Evolutionary conservation across 2,329 filamentous ascomycete genomes (phyloP).

Genomic region (Ceratocystis eucalypticola): DNA sequence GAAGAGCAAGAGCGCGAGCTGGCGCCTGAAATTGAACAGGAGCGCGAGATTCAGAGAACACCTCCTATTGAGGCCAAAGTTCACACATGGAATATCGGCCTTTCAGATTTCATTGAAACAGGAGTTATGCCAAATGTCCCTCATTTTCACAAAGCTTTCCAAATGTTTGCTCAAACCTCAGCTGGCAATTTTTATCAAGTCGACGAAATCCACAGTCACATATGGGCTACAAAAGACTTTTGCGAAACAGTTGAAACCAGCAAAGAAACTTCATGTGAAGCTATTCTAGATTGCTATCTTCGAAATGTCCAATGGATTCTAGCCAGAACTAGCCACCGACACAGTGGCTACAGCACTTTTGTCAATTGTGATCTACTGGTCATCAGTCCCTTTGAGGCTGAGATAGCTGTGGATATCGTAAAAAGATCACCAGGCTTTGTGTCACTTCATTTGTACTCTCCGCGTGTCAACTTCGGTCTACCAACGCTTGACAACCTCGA

Average conservation of each 20-base stretch:
- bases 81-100: slow-evolving; percentile 33
- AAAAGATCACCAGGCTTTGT: slow-evolving; percentile 24
- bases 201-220: slow-evolving; percentile 26
- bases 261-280: neutral
- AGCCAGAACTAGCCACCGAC: neutral
- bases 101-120: slow-evolving; percentile 30
- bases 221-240: slow-evolving; percentile 41
- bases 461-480: slow-evolving; percentile 30
- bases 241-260: slow-evolving; percentile 29
- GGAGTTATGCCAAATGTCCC: slow-evolving; percentile 26
- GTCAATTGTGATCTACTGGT: slow-evolving; percentile 31
- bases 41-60: slow-evolving; percentile 42
- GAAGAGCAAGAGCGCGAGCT: slow-evolving; percentile 61
- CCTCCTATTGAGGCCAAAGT: slow-evolving; percentile 26
- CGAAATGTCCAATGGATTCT: slow-evolving; percentile 43
- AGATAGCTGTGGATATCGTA: slow-evolving; percentile 35
- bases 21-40: slow-evolving; percentile 47
- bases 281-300: slow-evolving; percentile 33
- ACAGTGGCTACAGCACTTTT: too few relatives aligned
- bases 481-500: slow-evolving; percentile 33
- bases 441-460: slow-evolving; percentile 38
- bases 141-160: slow-evolving; percentile 37
- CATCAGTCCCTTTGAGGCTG: slow-evolving; percentile 48
- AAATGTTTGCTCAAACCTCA: slow-evolving; percentile 18
- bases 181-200: slow-evolving; percentile 13